Base-by-base conservation (phyloP, 2,329 filamentous ascomycete genomes). In the Seiridium cupressi region DNA sequence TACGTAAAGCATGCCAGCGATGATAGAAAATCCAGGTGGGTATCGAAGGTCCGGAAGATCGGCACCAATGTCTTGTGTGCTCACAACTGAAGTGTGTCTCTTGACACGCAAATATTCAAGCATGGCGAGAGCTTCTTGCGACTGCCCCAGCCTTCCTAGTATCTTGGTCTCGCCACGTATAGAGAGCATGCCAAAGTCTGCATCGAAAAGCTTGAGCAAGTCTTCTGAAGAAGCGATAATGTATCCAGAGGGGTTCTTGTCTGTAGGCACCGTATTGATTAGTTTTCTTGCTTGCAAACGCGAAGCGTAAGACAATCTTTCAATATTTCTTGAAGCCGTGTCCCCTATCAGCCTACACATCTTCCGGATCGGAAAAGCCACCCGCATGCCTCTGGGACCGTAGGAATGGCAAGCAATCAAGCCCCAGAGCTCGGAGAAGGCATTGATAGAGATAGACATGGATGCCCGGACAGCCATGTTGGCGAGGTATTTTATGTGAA, bases 381-480 rank as follows among this genome's bases (percentile, higher is more conserved):
- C 92, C n/a, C 93, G 84, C 91, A 95, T 96, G 3, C 92, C 92
- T 49, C 83, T 84, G 2, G 74, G 61, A 0, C 90, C 92, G 67
- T 96, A 96, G 0, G 89, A 86, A 70, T 97, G 93, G 62, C 92
- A 96, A 1, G 92, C 88, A 46, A 97, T 92, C 35, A 97, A 77
- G 0, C 93, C 93, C 93, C 93, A 97, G 0, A 97, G 77, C 66
- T 96, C 90, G 65, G 85, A 82, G 67, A 96, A 95, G 0, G 91
- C 91, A 64, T 92, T 95, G 69, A 97, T 91, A 1, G 92, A 96
- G 62, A 97, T 93, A 0, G 92, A 96, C 92, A 97, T 97, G 64
- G 92, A 96, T 0, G 92, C 92, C n/a, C 92, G 87, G 0, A 96
- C 92, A 6, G 88, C 89, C 93, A 97, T 97, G 70, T 97, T 93